Evolutionary conservation across 2,329 filamentous ascomycete species (phyloP), one percentile per base, ranked within the genome.

Genomic region (Fusarium albidum): DNA sequence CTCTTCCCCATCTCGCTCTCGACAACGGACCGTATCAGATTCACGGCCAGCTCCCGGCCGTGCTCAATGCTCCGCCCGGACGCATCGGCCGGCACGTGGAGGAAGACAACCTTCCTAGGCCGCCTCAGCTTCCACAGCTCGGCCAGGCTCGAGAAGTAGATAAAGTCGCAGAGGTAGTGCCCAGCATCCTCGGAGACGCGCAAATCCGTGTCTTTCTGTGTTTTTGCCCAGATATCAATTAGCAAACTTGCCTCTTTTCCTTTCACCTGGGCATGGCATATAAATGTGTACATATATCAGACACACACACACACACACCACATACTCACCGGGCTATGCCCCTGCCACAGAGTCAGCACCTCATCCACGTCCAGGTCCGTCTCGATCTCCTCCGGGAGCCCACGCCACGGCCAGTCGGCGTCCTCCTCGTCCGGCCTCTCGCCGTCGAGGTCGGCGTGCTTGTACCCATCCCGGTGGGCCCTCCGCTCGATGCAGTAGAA

Each of bases 141-240:
- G 15, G 87, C 79, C 62, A 92, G 71, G 55, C 85, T 89, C 7
- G 84, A 85, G 72, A 86, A 92, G 71, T 89, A 91, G 61, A 89
- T 91, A 67, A 90, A 93, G 68, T 93, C 90, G 72, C 90, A 93
- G 13, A 92, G 77, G 70, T 88, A 93, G 15, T 81, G 82, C 3
- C 90, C 90, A 0, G 90, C 85, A 61, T 93, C 87, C 35, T 86
- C 81, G 0, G 88, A 91, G 32, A 89, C 75, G 27, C 84, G 79
- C 8, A 86, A 69, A 57, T 82, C 78, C 42, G 72, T 59, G 37
- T 74, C 69, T 35, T 70, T 64, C 77, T 77, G 48, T 50, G 9
- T 27, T 12, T 14, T 6, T 54, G 26, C 46, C 55, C 3, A 33
- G 21, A 21, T 21, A 21, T 64, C 39, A 64, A 21, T 64, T 41